phyloP scores from a whole-genome alignment of 768 basidiomycete genomes.

The Mycena epipterygia region DNA sequence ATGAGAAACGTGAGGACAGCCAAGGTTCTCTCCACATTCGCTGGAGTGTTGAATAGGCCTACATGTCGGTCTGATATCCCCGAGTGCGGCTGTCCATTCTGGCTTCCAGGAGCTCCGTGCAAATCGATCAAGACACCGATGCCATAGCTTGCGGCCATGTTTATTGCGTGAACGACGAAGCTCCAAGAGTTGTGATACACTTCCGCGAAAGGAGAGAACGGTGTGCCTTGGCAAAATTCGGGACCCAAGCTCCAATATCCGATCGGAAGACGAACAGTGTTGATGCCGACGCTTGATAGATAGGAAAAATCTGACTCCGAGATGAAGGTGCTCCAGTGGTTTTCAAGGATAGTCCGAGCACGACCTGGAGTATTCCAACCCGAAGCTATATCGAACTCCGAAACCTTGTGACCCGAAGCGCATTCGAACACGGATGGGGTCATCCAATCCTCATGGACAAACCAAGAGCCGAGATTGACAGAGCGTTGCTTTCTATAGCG shows the following conservation, averaged over 20 bases:
- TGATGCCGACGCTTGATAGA: slow-evolving; percentile 76
- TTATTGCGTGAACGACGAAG: slow-evolving; percentile 72
- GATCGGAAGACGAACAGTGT: slow-evolving; percentile 73
- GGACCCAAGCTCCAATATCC: slow-evolving; percentile 75
- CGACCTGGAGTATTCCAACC: slow-evolving; percentile 65
- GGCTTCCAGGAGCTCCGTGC: slow-evolving; percentile 83
- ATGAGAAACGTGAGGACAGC: slow-evolving; percentile 63
- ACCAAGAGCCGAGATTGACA: slow-evolving; percentile 76
- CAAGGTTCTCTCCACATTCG: slow-evolving; percentile 66
- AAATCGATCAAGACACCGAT: slow-evolving; percentile 81
- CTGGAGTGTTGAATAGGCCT: slow-evolving; percentile 59
- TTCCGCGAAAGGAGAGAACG: slow-evolving; percentile 65
- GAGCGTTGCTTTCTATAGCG: slow-evolving; percentile 74
- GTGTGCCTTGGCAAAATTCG: slow-evolving; percentile 71
- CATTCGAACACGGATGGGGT: slow-evolving; percentile 74
- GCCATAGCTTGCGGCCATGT: slow-evolving; percentile 67
- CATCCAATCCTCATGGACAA: slow-evolving; percentile 85
- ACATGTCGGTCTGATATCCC: slow-evolving; percentile 70
- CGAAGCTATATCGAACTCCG: slow-evolving; percentile 77
- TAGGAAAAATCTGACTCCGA: slow-evolving; percentile 74
- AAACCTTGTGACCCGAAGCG: slow-evolving; percentile 61
- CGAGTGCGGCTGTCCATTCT: slow-evolving; percentile 80
- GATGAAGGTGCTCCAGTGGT: slow-evolving; percentile 86
- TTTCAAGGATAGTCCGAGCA: slow-evolving; percentile 69
- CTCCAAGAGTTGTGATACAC: slow-evolving; percentile 79